Base-by-base conservation (phyloP, 2,329 filamentous ascomycete genomes). In the Aspergillus aculeatinus region DNA sequence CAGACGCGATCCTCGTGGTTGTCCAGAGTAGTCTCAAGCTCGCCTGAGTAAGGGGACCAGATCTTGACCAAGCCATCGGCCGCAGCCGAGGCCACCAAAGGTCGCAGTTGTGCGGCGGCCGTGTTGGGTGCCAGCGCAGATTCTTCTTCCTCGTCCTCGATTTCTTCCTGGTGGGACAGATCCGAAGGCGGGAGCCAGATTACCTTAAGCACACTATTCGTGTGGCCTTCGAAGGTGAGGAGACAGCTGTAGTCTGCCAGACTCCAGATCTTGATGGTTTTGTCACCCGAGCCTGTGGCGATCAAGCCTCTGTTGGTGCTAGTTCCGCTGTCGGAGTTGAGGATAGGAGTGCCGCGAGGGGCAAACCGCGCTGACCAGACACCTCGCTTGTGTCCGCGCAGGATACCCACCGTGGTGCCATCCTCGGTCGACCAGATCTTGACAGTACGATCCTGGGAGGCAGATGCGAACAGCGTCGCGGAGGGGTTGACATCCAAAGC, bases 1-100 rank as follows among this genome's bases (percentile, higher is more conserved):
- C 93, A 97, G 1, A 98, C 93, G 59, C 95, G 87, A 77, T 99
- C 95, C 68, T 92, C 92, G 75, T 99, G 95, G 77, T 98, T 98
- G 77, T 99, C 95, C 4, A 99, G 83, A 0, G 95, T 99, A 65
- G 90, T 89, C 66, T 93, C 91, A 2, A 88, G 83, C 75, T 98
- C 95, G 51, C 93, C 92, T 1, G 85, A 88, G 71, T 89, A 89
- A 12, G 90, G 89, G 68, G 96, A 91, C 95, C 95, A 99, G 33
- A 99, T 87, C 77, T 98, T 99, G 60, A 99, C 92, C 3, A 99
- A 84, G 2, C 95, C 95, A 75, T 99, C 96, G 60, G 92, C 93
- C 44, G 91, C 95, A 14, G 95, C 93, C 65, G 90, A 96, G 35
- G 90, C 92, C 60, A 97, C 68, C 12, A 79, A 68, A 11, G 78